Evolutionary conservation across 805 yeast genomes (phyloP), one percentile per base, ranked within the genome.

Genomic region (Saturnispora zaruensis): DNA sequence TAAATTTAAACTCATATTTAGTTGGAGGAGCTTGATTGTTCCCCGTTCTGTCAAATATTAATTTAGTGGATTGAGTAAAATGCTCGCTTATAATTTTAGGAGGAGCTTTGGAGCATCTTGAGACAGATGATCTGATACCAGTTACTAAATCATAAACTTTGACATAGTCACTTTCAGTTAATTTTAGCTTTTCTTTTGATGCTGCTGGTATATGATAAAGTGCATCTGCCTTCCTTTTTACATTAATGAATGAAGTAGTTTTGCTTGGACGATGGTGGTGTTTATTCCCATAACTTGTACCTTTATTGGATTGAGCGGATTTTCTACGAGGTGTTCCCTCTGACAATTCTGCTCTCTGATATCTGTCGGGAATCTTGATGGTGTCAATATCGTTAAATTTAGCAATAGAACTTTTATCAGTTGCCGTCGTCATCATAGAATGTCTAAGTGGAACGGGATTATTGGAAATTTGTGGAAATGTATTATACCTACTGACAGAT

Each of bases 121-220:
- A 87, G 0, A 93, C 98, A 0, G 97, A 90, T 7, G 89, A 95
- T 51, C 99, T 76, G 44, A 93, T 93, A 2, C 99, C 99, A 0
- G 98, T 90, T 51, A 95, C 75, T 97, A 93, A 91, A 65, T 91
- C 89, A 66, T 93, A 95, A 1, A 97, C 99, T 73, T 91, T 81
- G 25, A 89, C 87, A 60, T 84, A 93, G 65, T 90, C 93, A 41
- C 96, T 97, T 66, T 93, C 98, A 1, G 58, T 60, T 7, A 65
- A 58, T 7, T 58, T 51, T 51, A 61, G 63, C 14, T 24, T 41
- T 16, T 32, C 41, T 18, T 28, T 25, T 32, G 46, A n/a, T 2
- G 65, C 67, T 1, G 65, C 67, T 1, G 66, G 65, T 32, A 65
- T 64, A 23, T 62, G 60, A 41, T 62, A 62, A 41, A 60, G 53